Base-by-base conservation (phyloP, 495 filamentous ascomycete species). In the Penicillium chermesinum region DNA sequence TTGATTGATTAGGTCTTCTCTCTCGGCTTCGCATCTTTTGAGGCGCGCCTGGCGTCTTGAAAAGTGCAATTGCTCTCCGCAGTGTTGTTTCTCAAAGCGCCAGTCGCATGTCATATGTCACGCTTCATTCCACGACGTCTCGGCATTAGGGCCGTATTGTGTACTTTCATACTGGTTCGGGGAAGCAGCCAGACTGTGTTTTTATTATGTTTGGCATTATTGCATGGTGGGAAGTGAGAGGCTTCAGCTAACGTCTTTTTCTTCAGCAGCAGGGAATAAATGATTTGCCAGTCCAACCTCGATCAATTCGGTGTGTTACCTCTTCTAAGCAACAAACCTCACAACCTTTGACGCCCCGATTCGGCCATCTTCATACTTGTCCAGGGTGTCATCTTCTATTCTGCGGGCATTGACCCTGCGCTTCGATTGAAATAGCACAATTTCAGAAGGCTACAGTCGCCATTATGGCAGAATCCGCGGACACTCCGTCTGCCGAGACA, bases 401-500 rank as follows among this genome's bases (percentile, higher is more conserved):
- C 14, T 4, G 16, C 42, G 12, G 16, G 34, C 20, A 34, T 20
- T 44, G 30, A 30, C 32, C 30, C 16, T 44, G 34, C 42, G 42
- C 27, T 17, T 34, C 42, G 17, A 32, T 30, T 44, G 30, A 44
- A 20, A 20, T 27, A 44, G 10, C 34, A 44, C 18, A 44, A 18
- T 2, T n/a, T 44, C 30, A 32, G 35, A 41, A n/a, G 5, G n/a
- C 20, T 33, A 13, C 21, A 45, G 33, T 13, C 5, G 4, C 37
- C 38, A 43, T 60, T 34, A 73, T 71, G 70, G 61, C 64, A 33
- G 70, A 73, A 38, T 53, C 62, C 13, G 54, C 58, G 47, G 67
- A 71, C 22, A 51, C 63, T 14, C 54, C 48, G 44, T 41, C 67
- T 48, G 63, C 58, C 18, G 66, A 68, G 30, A 43, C 60, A 42